A percentile compares a stretch with the other conserved stretches of the same genome.
phyloP scores from a whole-genome alignment of 2,329 filamentous ascomycete species.

The Paracoccidioides lutzii region DNA sequence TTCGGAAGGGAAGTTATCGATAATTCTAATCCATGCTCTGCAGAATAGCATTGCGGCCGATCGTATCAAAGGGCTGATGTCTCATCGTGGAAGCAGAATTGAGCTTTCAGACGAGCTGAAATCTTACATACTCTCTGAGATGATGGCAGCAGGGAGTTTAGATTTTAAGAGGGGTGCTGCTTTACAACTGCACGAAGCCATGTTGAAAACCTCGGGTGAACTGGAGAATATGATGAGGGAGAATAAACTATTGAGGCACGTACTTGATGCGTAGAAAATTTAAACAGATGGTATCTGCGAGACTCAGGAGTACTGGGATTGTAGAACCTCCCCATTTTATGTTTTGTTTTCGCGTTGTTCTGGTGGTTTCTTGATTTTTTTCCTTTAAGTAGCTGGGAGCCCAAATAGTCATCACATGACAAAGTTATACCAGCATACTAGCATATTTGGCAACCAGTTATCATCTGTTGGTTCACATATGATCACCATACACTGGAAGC shows the following conservation, averaged over 20 bases:
- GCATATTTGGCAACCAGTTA: too few relatives aligned
- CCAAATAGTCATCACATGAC: too few relatives aligned
- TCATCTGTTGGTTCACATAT: too few relatives aligned
- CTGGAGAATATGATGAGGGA: background rate
- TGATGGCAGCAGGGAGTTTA: conserved; percentile 3
- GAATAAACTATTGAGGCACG: background rate
- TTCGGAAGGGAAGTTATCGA: conserved; percentile 31
- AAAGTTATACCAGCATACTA: too few relatives aligned
- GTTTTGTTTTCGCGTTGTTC: too few relatives aligned
- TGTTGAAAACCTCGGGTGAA: background rate
- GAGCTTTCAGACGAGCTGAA: background rate
- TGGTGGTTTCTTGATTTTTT: too few relatives aligned
- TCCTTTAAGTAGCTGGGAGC: too few relatives aligned
- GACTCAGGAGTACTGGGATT: background rate
- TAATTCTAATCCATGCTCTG: conserved; percentile 9
- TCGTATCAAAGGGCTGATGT: background rate
- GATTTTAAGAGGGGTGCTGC: conserved; percentile 1
- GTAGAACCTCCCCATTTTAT: too few relatives aligned
- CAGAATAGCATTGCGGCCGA: background rate
- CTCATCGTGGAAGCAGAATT: background rate
- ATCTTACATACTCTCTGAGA: conserved; percentile 5
- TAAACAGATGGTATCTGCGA: background rate
- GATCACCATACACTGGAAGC: too few relatives aligned
- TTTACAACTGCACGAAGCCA: background rate
- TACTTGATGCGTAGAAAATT: background rate